Conservation (phyloP, 495 filamentous ascomycete genomes). For the Trichoderma gamsii region DNA sequence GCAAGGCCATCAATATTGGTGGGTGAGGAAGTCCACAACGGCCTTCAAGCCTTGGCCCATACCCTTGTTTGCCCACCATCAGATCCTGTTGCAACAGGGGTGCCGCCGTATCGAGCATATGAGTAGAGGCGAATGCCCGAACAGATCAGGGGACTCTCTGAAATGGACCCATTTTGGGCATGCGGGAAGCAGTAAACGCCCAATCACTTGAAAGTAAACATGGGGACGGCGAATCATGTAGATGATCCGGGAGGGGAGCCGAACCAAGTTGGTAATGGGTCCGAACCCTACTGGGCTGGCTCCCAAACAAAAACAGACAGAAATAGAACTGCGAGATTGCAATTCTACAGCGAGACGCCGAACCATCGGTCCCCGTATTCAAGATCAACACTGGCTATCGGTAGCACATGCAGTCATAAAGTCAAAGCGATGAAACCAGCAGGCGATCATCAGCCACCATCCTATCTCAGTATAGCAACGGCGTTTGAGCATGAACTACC, state of each 20-base stretch:
- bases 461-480: neutral
- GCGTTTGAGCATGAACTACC: neutral
- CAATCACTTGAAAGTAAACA: neutral
- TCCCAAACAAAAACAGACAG: neutral
- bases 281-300: neutral
- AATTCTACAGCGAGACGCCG: neutral
- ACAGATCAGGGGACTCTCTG: neutral
- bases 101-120: neutral
- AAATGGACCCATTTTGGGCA: neutral
- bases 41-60: neutral
- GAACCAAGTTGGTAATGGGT: neutral
- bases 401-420: neutral
- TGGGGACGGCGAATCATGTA: conserved; percentile 1
- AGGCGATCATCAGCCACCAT: neutral
- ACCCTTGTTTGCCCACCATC: neutral
- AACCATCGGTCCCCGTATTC: neutral
- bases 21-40: neutral
- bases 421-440: neutral
- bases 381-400: neutral
- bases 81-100: neutral
- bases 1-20: neutral
- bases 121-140: neutral
- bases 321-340: conserved; percentile 6
- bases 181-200: neutral
- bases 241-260: conserved; percentile 11